A percentile compares a stretch with the other conserved stretches of the same genome.
phyloP scores from a whole-genome alignment of 129 eudicot genomes.

The Lactuca sativa region DNA sequence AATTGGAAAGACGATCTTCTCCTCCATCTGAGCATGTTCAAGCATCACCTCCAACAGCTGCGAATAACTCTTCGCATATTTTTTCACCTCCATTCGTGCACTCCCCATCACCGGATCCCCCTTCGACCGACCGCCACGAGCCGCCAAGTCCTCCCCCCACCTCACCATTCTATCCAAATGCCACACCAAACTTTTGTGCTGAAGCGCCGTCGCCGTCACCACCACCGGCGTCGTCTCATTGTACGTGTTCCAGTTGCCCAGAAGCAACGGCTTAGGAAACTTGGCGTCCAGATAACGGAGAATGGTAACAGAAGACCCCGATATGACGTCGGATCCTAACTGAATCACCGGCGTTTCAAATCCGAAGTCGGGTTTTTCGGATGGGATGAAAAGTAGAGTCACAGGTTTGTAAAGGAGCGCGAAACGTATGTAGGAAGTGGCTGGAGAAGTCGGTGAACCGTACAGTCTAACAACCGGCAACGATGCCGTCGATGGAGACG shows the following conservation, averaged over 20 bases:
- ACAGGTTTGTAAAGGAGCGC: slow-evolving; percentile 78
- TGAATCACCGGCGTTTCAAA: slow-evolving; percentile 52
- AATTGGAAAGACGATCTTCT: slow-evolving; percentile 66
- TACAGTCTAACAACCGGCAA: slow-evolving; percentile 49
- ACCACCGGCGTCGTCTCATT: slow-evolving; percentile 62
- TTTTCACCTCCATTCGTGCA: slow-evolving; percentile 85
- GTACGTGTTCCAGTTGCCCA: slow-evolving; percentile 40
- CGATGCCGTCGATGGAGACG: slow-evolving; percentile 3
- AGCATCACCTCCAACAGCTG: slow-evolving; percentile 73
- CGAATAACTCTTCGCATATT: slow-evolving; percentile 67
- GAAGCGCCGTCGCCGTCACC: slow-evolving; percentile 73
- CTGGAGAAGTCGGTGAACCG: slow-evolving; percentile 59
- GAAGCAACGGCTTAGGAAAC: slow-evolving; percentile 66
- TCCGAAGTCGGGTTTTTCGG: slow-evolving; percentile 46
- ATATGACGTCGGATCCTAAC: slow-evolving; percentile 53
- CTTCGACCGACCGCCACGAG: slow-evolving; percentile 65
- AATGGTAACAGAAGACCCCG: slow-evolving; percentile 62
- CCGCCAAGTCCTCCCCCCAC: slow-evolving; percentile 90
- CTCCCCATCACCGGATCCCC: slow-evolving; percentile 81
- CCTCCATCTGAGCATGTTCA: slow-evolving; percentile 99
- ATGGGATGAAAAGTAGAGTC: slow-evolving; percentile 48
- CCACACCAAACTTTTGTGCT: slow-evolving; percentile 79
- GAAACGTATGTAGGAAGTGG: slow-evolving; percentile 67
- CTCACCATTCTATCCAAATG: slow-evolving; percentile 91
- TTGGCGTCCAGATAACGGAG: slow-evolving; percentile 63